A percentile compares a stretch with the other conserved stretches of the same genome.
Conservation (phyloP, 2,329 filamentous ascomycete genomes). For the Biscogniauxia sp. region DNA sequence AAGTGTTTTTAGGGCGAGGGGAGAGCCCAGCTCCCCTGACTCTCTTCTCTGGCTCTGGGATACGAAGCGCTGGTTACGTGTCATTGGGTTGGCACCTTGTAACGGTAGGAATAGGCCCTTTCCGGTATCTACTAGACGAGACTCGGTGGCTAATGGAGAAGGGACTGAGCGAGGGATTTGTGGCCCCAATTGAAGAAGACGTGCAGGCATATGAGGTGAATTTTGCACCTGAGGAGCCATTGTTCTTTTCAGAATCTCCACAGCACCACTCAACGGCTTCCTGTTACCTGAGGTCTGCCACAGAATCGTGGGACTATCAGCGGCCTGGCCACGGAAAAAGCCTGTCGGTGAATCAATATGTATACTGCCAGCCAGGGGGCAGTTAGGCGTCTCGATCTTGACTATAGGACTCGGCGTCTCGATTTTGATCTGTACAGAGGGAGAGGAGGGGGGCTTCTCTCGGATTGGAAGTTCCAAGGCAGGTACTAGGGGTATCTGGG, state of each 20-base stretch:
- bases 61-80: too few relatives aligned
- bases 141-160: background rate
- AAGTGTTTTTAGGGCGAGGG: background rate
- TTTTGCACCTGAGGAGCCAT: background rate
- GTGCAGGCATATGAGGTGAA: background rate
- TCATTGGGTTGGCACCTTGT: background rate
- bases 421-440: background rate
- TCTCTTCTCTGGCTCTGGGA: background rate
- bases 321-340: background rate
- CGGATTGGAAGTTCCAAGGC: background rate
- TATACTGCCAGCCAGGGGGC: background rate
- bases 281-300: background rate
- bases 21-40: background rate
- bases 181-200: background rate
- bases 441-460: background rate
- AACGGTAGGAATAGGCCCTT: background rate
- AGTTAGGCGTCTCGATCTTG: constrained; percentile 1
- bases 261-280: background rate
- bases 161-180: background rate
- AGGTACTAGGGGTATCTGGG: background rate
- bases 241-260: background rate
- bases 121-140: background rate
- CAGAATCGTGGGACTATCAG: background rate
- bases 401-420: background rate
- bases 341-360: background rate